Conservation (phyloP, 495 filamentous ascomycete species). For the Neurospora sp. region DNA sequence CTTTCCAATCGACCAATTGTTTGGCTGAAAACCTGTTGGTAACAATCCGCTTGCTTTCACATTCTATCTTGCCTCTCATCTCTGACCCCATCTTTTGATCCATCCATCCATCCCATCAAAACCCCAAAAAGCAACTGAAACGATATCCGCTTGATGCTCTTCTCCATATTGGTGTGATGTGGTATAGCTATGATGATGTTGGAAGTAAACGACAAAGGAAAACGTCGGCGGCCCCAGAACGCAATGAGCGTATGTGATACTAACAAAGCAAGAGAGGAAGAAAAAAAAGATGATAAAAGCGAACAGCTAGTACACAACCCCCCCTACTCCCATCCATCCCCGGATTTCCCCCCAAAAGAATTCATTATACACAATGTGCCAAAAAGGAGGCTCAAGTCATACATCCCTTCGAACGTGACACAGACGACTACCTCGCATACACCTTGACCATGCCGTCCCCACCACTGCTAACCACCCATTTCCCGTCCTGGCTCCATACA, state of each 20-base stretch:
- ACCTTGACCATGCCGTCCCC: slow-evolving; percentile 98
- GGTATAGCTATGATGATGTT: neutral
- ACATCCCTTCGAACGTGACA: neutral
- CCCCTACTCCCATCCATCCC: neutral
- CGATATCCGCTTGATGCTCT: neutral
- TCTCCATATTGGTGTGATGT: neutral
- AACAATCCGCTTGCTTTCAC: neutral
- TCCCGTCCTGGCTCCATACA: slow-evolving; percentile 87
- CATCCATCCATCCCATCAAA: neutral
- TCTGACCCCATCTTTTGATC: neutral
- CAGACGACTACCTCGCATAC: slow-evolving; percentile 47
- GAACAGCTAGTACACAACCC: neutral
- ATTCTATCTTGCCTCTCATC: neutral
- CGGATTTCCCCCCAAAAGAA: neutral
- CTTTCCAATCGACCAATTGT: neutral
- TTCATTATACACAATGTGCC: neutral
- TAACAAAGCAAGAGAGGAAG: neutral
- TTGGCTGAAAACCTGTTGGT: neutral
- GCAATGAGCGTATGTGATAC: neutral
- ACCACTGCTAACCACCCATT: slow-evolving; percentile 88
- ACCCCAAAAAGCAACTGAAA: neutral
- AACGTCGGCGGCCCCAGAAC: neutral
- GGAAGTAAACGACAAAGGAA: neutral
- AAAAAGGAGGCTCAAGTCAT: neutral
- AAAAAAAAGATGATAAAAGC: neutral